Percentiles rank a stretch among this genome's conserved stretches.
These are phyloP conservation scores for Penicillium sp. DNA, from an alignment of 2,329 filamentous ascomycete genomes.

Conservation along the genomic window DNA sequence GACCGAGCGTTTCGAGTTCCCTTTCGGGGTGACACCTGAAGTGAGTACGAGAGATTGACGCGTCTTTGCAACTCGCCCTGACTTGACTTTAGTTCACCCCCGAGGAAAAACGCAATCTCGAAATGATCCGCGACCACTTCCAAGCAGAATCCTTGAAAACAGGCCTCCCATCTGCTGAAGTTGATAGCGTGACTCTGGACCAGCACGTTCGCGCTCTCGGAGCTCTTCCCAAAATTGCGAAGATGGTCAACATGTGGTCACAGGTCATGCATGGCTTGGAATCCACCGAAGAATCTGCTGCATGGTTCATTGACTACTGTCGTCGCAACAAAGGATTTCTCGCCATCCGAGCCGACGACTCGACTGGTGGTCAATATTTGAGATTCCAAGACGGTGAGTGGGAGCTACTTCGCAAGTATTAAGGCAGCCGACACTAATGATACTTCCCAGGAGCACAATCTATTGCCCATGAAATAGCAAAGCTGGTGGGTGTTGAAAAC, in stretches of 20 bases:
- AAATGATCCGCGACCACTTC: constrained; percentile 38
- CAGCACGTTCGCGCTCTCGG: constrained; percentile 39
- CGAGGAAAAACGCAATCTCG: constrained; percentile 38
- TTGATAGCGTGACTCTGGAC: constrained; percentile 39
- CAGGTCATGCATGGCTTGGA: constrained; percentile 43
- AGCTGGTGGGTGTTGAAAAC: constrained; percentile 23
- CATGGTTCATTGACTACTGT: constrained; percentile 44
- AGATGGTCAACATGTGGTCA: constrained; percentile 43
- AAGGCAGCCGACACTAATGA: neutral
- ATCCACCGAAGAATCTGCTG: constrained; percentile 39
- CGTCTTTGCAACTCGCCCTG: neutral
- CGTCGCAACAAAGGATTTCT: constrained; percentile 38
- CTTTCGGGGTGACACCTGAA: constrained; percentile 36
- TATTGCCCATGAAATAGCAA: constrained; percentile 30
- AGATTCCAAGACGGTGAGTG: constrained; percentile 28
- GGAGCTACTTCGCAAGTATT: constrained; percentile 2
- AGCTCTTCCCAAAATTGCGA: constrained; percentile 29
- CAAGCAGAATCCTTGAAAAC: constrained; percentile 34
- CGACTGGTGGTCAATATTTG: constrained; percentile 39
- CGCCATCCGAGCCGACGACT: constrained; percentile 39
- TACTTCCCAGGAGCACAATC: constrained; percentile 3
- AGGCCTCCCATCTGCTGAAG: constrained; percentile 20
- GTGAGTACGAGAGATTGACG: constrained; percentile 14
- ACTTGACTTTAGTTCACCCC: constrained; percentile 27
- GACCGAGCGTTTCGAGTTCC: constrained; percentile 23